These are phyloP conservation scores for Boletellus emodensis DNA, from an alignment of 768 basidiomycete genomes.

Conservation along the genomic window DNA sequence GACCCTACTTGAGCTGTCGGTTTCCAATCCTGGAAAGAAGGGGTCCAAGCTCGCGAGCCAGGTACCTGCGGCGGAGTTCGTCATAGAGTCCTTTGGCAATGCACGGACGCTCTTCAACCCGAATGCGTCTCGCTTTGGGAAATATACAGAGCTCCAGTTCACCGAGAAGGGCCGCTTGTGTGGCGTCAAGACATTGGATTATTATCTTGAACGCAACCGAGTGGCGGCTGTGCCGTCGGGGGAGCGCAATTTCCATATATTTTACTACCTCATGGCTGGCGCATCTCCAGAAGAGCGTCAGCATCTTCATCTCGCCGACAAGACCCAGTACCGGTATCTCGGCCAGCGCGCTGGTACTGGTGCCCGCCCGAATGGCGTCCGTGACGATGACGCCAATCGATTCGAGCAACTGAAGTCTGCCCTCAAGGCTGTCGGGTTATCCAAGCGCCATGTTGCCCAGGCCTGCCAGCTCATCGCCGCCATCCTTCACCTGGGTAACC, in stretches of 20 bases:
- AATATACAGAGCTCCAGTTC: slow-evolving; percentile 98
- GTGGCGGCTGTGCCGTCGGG: slow-evolving; percentile 86
- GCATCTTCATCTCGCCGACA: slow-evolving; percentile 80
- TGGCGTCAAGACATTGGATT: slow-evolving; percentile 93
- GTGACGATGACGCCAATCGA: slow-evolving; percentile 78
- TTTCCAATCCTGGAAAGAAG: slow-evolving; percentile 88
- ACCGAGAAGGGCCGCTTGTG: slow-evolving; percentile 83
- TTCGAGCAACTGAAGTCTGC: slow-evolving; percentile 95
- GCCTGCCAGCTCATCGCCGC: slow-evolving; percentile 93
- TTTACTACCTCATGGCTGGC: slow-evolving; percentile 94
- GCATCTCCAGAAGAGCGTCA: slow-evolving; percentile 84
- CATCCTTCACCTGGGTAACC: slow-evolving; percentile 93
- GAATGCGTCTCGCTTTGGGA: slow-evolving; percentile 95
- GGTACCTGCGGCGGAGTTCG: slow-evolving; percentile 91
- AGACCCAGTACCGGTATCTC: slow-evolving; percentile 81
- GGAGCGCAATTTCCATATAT: slow-evolving; percentile 96
- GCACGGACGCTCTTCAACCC: slow-evolving; percentile 89
- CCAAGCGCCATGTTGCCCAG: slow-evolving; percentile 92
- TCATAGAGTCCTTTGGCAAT: slow-evolving; percentile 92
- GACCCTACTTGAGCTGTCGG: slow-evolving; percentile 84
- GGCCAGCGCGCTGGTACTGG: slow-evolving; percentile 57
- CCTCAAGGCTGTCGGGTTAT: slow-evolving; percentile 88
- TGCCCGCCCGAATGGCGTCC: slow-evolving; percentile 42
- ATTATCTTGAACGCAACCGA: slow-evolving; percentile 89
- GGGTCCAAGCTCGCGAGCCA: slow-evolving; percentile 83